Evolutionary conservation across 2,329 filamentous ascomycete species (phyloP).

Genomic region (Sporothrix inflata): DNA sequence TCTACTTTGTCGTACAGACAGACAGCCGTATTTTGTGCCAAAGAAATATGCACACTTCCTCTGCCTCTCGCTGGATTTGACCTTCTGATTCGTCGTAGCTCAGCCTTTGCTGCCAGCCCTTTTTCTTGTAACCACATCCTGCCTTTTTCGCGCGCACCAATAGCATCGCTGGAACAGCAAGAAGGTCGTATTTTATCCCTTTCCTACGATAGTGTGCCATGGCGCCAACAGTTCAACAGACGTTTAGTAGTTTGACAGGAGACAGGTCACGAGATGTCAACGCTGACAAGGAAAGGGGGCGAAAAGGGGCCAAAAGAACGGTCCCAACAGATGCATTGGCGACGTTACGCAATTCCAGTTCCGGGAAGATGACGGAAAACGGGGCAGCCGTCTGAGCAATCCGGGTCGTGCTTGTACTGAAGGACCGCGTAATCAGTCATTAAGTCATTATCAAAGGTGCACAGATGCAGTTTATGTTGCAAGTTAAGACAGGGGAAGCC

Average conservation of each 20-base stretch:
- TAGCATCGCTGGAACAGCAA: neutral
- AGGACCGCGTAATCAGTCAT: too few species aligned
- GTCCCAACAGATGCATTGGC: slow-evolving; percentile 17
- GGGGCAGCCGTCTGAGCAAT: neutral
- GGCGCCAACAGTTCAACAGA: neutral
- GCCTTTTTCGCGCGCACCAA: neutral
- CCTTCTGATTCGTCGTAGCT: neutral
- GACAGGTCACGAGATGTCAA: neutral
- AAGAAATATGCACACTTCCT: neutral
- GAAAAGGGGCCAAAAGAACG: neutral
- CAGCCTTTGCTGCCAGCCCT: slow-evolving; percentile 6
- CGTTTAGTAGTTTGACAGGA: neutral
- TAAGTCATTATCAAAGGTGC: neutral
- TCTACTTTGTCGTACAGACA: too few species aligned
- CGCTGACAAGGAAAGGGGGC: neutral
- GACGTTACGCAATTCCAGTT: slow-evolving; percentile 19
- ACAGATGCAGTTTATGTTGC: neutral
- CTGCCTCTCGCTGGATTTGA: neutral
- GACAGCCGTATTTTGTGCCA: neutral
- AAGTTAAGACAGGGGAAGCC: slow-evolving; percentile 1
- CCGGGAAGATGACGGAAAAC: slow-evolving; percentile 16
- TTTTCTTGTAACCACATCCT: slow-evolving; percentile 10
- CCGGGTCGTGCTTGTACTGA: too few species aligned
- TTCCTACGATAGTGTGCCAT: neutral
- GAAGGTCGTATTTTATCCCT: neutral